Base-by-base conservation (phyloP, 345 rosid genomes). In the Xanthoceras sorbifolium region DNA sequence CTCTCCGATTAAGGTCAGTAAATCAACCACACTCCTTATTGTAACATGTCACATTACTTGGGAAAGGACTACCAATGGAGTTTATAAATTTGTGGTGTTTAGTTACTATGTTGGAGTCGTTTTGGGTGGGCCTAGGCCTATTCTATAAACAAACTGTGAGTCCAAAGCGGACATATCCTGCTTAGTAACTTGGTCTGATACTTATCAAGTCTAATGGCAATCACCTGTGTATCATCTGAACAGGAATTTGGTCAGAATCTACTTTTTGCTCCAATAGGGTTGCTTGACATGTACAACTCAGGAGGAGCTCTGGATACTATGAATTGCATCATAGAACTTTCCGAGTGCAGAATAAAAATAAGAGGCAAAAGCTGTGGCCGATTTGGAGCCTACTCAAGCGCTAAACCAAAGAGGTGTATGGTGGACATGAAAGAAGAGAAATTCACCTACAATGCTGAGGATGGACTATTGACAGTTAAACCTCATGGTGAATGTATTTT, bases 231-330 rank as follows among this genome's bases (percentile, higher is more conserved):
- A 60, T 18, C 69, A 11, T 68, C 23, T 76, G 22, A 69, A 42
- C 86, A 91, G 86, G 84, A 67, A n/a, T 83, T 77, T 52, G 79
- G 85, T 60, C 63, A 79, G 63, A 76, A 82, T 73, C 72, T 60
- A 60, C 76, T 23, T 12, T 85, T 85, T 71, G 88, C 86, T 23
- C 86, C 92, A 20, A 77, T 89, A 72, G 92, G 92, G 25, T 79
- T 89, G 78, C 75, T 73, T 2, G 87, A 88, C 74, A 88, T 86
- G 91, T 86, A 82, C 74, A 86, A 89, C 65, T 86, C 92, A 2
- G 89, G 89, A 72, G 93, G 96, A 82, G 90, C 91, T n/a, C 76
- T 90, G 12, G 87, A 87, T 78, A 81, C 82, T 64, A 31, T 90
- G 18, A 76, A 70, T n/a, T 79, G 72, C 79, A 61, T 28, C 20